Evolutionary conservation across 2,329 filamentous ascomycete genomes (phyloP).

Genomic region (Ascochyta pisi): DNA sequence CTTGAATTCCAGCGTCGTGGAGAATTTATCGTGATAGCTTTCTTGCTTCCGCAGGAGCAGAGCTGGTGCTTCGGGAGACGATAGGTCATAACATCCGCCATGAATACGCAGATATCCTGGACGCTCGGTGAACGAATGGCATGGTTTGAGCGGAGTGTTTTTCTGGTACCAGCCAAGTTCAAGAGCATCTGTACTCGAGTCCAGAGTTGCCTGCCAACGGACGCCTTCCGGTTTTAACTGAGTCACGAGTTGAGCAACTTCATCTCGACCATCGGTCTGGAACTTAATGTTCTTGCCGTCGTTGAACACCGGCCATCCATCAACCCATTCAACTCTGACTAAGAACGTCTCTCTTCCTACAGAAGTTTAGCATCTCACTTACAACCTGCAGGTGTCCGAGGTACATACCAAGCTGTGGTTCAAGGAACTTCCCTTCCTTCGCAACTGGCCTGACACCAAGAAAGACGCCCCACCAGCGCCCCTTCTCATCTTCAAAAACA

Average conservation of each 20-base stretch:
- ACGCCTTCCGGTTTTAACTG: slow-evolving; percentile 4
- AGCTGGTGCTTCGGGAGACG: slow-evolving; percentile 59
- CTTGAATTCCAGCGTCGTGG: slow-evolving; percentile 55
- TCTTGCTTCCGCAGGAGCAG: slow-evolving; percentile 63
- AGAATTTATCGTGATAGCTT: slow-evolving; percentile 53
- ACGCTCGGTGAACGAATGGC: slow-evolving; percentile 56
- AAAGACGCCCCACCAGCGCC: slow-evolving; percentile 48
- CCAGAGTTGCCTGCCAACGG: slow-evolving; percentile 26
- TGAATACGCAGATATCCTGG: slow-evolving; percentile 57
- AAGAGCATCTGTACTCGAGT: slow-evolving; percentile 44
- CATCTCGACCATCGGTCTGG: slow-evolving; percentile 41
- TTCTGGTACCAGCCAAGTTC: slow-evolving; percentile 52
- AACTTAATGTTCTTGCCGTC: slow-evolving; percentile 53
- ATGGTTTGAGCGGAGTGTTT: slow-evolving; percentile 57
- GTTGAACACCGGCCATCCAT: slow-evolving; percentile 62
- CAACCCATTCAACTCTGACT: slow-evolving; percentile 57
- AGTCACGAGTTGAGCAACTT: not conserved
- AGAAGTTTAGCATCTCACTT: slow-evolving; percentile 9
- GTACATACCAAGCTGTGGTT: slow-evolving; percentile 12
- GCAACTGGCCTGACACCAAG: slow-evolving; percentile 28
- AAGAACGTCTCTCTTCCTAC: slow-evolving; percentile 59
- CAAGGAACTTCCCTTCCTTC: slow-evolving; percentile 10
- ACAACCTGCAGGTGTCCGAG: not conserved
- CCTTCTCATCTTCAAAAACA: slow-evolving; percentile 31
- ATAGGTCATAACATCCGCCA: slow-evolving; percentile 61